phyloP scores from a whole-genome alignment of 768 basidiomycete species.

The Stropharia rugosoannulata region DNA sequence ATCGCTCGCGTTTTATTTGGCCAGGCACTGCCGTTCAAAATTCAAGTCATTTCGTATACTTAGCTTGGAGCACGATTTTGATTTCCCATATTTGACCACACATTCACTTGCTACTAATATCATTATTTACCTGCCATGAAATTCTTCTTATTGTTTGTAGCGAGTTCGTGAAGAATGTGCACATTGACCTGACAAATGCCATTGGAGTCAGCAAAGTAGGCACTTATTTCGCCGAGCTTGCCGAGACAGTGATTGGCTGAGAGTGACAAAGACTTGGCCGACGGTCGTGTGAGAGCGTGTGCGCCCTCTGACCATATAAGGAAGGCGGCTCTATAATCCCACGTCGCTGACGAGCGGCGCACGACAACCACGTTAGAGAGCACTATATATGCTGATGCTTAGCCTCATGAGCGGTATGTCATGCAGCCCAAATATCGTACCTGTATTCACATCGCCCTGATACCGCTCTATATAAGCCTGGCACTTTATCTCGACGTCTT shows the following conservation, averaged over 20 bases:
- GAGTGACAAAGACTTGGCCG: background rate
- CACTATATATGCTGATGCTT: constrained; percentile 8
- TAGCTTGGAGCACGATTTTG: too few relatives aligned
- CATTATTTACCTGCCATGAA: too few relatives aligned
- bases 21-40: too few relatives aligned
- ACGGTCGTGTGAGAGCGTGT: constrained; percentile 9
- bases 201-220: too few relatives aligned
- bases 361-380: constrained; percentile 8
- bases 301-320: constrained; percentile 9
- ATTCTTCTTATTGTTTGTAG: too few relatives aligned
- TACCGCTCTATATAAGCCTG: constrained; percentile 42
- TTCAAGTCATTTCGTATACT: too few relatives aligned
- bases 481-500: constrained; percentile 33
- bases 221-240: background rate
- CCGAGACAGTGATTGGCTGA: background rate
- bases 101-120: too few relatives aligned
- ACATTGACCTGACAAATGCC: too few relatives aligned
- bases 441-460: constrained; percentile 35
- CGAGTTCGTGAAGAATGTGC: too few relatives aligned
- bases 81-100: too few relatives aligned
- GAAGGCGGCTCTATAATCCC: constrained; percentile 14
- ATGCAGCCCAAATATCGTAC: constrained; percentile 34
- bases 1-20: too few relatives aligned
- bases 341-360: background rate
- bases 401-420: constrained; percentile 20